Evolutionary conservation across 2,329 filamentous ascomycete genomes (phyloP).

Genomic region (Ceratocystis huliohia): DNA sequence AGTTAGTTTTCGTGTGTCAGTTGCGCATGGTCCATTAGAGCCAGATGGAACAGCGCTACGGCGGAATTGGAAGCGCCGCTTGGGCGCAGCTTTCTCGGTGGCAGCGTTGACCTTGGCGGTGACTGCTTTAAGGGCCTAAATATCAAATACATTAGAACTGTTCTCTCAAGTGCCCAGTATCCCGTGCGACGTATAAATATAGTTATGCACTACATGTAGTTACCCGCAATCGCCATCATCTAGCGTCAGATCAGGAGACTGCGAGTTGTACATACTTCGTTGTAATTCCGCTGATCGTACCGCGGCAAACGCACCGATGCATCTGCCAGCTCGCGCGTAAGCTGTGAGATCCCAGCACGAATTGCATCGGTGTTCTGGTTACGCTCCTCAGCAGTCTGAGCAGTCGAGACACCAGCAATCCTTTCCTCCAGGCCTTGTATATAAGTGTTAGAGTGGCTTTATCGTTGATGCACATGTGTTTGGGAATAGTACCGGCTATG

Average conservation of each 20-base stretch:
- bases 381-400: constrained; percentile 43
- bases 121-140: constrained; percentile 63
- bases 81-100: constrained; percentile 55
- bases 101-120: constrained; percentile 65
- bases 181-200: background rate
- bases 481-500: constrained; percentile 46
- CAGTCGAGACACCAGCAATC: constrained; percentile 1
- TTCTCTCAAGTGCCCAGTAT: no score
- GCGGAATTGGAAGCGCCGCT: constrained; percentile 73
- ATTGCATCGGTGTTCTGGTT: constrained; percentile 71
- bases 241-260: background rate
- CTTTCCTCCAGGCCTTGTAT: constrained; percentile 58
- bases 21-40: constrained; percentile 30
- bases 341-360: constrained; percentile 61
- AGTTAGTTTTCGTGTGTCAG: constrained; percentile 29
- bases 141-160: background rate
- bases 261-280: constrained; percentile 44
- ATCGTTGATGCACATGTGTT: background rate
- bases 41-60: constrained; percentile 25
- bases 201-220: no score
- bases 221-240: background rate
- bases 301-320: constrained; percentile 69
- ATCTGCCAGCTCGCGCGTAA: constrained; percentile 77
- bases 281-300: constrained; percentile 80
- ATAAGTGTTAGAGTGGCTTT: background rate